These are phyloP conservation scores for Trichoderma oligosporum DNA, from an alignment of 2,329 filamentous ascomycete species.

Conservation along the genomic window DNA sequence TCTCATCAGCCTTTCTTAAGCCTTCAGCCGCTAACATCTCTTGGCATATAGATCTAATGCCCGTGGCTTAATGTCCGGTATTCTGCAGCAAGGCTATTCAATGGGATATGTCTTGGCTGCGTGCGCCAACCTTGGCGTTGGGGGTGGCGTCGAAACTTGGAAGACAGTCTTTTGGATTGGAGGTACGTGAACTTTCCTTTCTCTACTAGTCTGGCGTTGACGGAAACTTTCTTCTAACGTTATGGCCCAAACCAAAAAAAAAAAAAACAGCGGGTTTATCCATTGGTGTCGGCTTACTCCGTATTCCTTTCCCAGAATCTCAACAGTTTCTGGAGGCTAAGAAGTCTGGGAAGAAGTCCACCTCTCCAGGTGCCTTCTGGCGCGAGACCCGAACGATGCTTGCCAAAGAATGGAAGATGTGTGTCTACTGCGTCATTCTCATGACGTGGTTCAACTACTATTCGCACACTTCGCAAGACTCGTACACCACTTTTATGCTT, in stretches of 20 bases:
- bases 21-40: conserved; percentile 20
- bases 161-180: conserved; percentile 74
- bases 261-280: conserved; percentile 57
- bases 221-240: accelerated
- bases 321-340: conserved; percentile 70
- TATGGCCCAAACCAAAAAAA: no score
- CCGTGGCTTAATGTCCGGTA: conserved; percentile 75
- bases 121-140: conserved; percentile 69
- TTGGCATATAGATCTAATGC: conserved; percentile 50
- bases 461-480: conserved; percentile 76
- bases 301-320: conserved; percentile 68
- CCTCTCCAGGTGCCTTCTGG: conserved; percentile 58
- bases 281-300: conserved; percentile 63
- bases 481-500: conserved; percentile 77
- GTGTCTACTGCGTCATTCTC: conserved; percentile 70
- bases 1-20: not conserved
- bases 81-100: conserved; percentile 77
- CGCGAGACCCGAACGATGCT: conserved; percentile 66
- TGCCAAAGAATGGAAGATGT: conserved; percentile 68
- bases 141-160: conserved; percentile 60
- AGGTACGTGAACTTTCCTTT: conserved; percentile 36
- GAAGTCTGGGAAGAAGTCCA: conserved; percentile 50
- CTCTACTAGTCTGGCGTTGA: no score
- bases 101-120: conserved; percentile 77
- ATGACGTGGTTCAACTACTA: conserved; percentile 77